These are phyloP conservation scores for Drechslerella stenobrocha DNA, from an alignment of 2,329 filamentous ascomycete species.

Conservation along the genomic window DNA sequence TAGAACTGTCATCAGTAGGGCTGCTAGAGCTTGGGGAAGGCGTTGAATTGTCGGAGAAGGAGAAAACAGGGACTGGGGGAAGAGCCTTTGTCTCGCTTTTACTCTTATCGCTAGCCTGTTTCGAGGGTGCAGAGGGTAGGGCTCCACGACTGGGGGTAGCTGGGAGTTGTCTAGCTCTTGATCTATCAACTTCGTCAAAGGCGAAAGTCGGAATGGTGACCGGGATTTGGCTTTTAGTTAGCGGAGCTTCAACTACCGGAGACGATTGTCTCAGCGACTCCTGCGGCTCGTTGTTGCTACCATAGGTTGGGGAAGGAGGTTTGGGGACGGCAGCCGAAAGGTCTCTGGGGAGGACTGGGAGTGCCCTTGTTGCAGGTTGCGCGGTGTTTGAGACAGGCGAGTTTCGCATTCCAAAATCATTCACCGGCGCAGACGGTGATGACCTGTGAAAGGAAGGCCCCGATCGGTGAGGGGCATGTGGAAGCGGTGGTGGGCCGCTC, in stretches of 20 bases:
- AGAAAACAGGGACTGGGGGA: slow-evolving; percentile 50
- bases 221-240: slow-evolving; percentile 17
- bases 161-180: slow-evolving; percentile 21
- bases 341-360: slow-evolving; percentile 24
- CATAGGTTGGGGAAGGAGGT: slow-evolving; percentile 9
- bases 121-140: slow-evolving; percentile 20
- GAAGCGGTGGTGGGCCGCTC: slow-evolving; percentile 13
- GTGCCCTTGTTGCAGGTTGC: slow-evolving; percentile 20
- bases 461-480: slow-evolving; percentile 18
- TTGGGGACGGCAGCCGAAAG: slow-evolving; percentile 20
- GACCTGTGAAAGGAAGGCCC: slow-evolving; percentile 19
- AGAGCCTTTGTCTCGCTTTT: slow-evolving; percentile 28
- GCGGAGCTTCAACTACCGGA: slow-evolving; percentile 7
- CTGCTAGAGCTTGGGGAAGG: slow-evolving; percentile 43
- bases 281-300: slow-evolving; percentile 6
- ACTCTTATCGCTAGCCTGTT: slow-evolving; percentile 9
- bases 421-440: slow-evolving; percentile 10
- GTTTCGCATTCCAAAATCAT: background rate
- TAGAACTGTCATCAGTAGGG: slow-evolving; percentile 43
- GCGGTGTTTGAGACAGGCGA: slow-evolving; percentile 1
- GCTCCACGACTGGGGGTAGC: slow-evolving; percentile 19
- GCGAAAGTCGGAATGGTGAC: slow-evolving; percentile 29
- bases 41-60: slow-evolving; percentile 49
- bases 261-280: slow-evolving; percentile 14
- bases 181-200: slow-evolving; percentile 20